Base-by-base conservation (phyloP, 1,284 basidiomycete genomes). In the Neonothopanus nambi region DNA sequence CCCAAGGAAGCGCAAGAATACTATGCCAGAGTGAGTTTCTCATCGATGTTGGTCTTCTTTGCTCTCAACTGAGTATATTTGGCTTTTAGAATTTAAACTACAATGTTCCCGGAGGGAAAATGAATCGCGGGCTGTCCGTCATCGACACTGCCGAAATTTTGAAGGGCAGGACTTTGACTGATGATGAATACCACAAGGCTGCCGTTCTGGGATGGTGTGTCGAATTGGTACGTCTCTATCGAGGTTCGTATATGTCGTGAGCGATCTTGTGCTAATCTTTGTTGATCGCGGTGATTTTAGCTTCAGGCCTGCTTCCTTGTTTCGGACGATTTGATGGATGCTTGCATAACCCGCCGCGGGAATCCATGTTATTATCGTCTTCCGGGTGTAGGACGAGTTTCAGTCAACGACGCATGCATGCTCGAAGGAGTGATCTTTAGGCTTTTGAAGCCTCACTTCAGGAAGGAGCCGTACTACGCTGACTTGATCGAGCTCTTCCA, bases 341-440 rank as follows among this genome's bases (percentile, higher is more conserved):
- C 82, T 23, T 93, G 89, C 47, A 86, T 97, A 64, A 99, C 95
- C 5, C 90, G 97, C 38, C 87, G 96, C 15, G 90, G 92, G 15
- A 95, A 98, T 69, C 92, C 95, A 0, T 99, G 96, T 75, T 99
- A 93, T 92, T 99, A 96, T 77, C 81, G 84, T 57, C 71, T 87
- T 35, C 83, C 86, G 15, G 73, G 76, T 21, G 86, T 99, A 52
- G 87, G 86, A 51, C 86, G 89, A 71, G 88, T 98, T 59, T 94
- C 97, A n/a, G 90, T 99, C 76, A 99, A 99, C 76, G 96, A 99
- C 67, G 80, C 93, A 1, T 96, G 97, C 79, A 93, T 99, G 91
- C 87, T 99, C 67, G 94, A 97, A 69, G 87, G 84, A 5, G 89
- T 95, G 38, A 98, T 99, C 71, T 99, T 96, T 75, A 83, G 82